phyloP scores from a whole-genome alignment of 495 filamentous ascomycete genomes.

The Annulohypoxylon moriforme region DNA sequence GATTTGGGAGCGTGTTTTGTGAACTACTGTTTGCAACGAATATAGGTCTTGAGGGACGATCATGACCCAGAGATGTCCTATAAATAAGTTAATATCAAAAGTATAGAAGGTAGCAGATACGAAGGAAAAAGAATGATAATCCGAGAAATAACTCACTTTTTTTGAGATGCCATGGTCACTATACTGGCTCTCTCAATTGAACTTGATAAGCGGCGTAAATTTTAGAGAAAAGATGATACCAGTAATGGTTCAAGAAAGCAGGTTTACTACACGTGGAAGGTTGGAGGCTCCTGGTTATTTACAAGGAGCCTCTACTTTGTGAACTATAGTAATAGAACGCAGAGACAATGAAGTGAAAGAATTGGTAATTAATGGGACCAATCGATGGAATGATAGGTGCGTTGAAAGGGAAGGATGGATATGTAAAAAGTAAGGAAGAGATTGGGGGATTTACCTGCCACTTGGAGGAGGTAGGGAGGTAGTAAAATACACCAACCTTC shows the following conservation, averaged over 20 bases:
- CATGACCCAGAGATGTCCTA: neutral
- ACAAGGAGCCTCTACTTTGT: neutral
- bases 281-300: neutral
- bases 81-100: neutral
- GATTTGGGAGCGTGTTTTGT: neutral
- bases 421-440: no score
- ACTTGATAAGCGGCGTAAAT: neutral
- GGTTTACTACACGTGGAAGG: neutral
- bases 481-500: no score
- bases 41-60: no score
- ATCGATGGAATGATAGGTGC: no score
- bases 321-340: neutral
- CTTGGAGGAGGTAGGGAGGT: no score
- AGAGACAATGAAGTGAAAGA: neutral
- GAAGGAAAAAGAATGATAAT: neutral
- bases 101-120: neutral
- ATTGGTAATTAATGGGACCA: no score
- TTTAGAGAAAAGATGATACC: neutral
- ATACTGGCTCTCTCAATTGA: neutral
- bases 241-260: neutral
- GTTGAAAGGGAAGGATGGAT: no score
- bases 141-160: neutral
- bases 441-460: no score
- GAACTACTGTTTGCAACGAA: conserved; percentile 7
- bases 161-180: neutral